Percentiles rank a stretch among this genome's conserved stretches.
These are phyloP conservation scores for Gardenia jasminoides DNA, from an alignment of 257 asterid genomes.

Conservation along the genomic window DNA sequence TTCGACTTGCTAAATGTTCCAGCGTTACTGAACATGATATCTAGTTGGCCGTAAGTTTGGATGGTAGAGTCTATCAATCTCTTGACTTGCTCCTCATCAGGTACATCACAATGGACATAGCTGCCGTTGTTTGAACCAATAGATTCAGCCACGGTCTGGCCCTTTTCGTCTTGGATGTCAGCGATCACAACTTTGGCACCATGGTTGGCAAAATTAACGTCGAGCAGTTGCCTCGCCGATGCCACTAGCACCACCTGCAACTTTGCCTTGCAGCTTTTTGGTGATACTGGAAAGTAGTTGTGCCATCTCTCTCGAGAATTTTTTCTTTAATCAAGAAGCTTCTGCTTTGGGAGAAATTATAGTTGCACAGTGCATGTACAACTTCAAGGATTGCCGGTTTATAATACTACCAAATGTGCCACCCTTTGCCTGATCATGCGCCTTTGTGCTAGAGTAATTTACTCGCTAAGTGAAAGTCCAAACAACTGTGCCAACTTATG, in stretches of 20 bases:
- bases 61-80: constrained; percentile 19
- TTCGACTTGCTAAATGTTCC: constrained; percentile 7
- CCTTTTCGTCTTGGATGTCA: constrained; percentile 28
- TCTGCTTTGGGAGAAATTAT: no score
- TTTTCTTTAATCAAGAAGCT: not conserved
- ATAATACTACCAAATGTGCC: no score
- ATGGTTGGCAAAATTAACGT: constrained; percentile 23
- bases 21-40: constrained; percentile 34
- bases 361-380: no score
- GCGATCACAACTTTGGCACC: constrained; percentile 25
- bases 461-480: no score
- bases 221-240: constrained; percentile 28
- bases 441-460: no score
- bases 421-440: no score
- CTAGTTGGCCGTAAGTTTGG: constrained; percentile 18
- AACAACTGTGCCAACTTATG: no score
- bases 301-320: not conserved
- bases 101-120: constrained; percentile 24
- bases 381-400: no score
- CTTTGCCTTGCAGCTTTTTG: constrained; percentile 26
- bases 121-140: constrained; percentile 17
- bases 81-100: constrained; percentile 24
- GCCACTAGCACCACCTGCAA: constrained; percentile 41
- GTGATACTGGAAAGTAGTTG: not conserved
- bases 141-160: constrained; percentile 21